phyloP scores from a whole-genome alignment of 1,139 yeast genomes.

The Saccharomyces hybrid region DNA sequence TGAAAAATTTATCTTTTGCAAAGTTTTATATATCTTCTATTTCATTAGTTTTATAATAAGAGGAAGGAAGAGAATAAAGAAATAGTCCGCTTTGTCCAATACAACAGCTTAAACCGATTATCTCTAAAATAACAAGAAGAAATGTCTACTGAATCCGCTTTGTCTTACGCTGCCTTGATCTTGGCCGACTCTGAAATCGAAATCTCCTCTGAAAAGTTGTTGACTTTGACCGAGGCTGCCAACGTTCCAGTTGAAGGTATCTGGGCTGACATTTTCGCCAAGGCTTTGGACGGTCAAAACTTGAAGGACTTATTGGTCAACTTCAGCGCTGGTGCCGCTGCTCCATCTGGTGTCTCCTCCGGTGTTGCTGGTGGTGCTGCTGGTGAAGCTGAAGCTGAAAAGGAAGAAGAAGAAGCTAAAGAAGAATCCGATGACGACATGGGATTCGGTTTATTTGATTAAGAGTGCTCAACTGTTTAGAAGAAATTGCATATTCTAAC shows the following conservation, averaged over 20 bases:
- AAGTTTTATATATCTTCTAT: background rate
- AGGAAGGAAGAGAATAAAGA: slow-evolving; percentile 31
- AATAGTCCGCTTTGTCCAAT: slow-evolving; percentile 53
- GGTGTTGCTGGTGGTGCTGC: slow-evolving; percentile 51
- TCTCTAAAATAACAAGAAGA: slow-evolving; percentile 36
- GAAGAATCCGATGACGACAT: slow-evolving; percentile 64
- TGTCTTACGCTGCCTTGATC: slow-evolving; percentile 83
- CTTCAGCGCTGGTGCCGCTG: slow-evolving; percentile 68
- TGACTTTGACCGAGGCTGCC: slow-evolving; percentile 62
- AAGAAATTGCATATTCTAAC: slow-evolving; percentile 2
- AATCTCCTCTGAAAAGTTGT: slow-evolving; percentile 68
- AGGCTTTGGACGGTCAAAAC: slow-evolving; percentile 74
- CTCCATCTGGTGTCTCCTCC: slow-evolving; percentile 52
- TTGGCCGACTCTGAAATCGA: slow-evolving; percentile 79
- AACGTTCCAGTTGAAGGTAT: slow-evolving; percentile 59
- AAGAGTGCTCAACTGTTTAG: slow-evolving; percentile 25
- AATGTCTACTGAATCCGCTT: slow-evolving; percentile 78
- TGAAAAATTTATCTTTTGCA: background rate
- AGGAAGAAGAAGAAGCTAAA: slow-evolving; percentile 47
- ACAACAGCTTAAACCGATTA: slow-evolving; percentile 46
- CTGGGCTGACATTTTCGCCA: slow-evolving; percentile 79
- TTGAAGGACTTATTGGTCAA: slow-evolving; percentile 68
- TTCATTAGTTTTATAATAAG: background rate
- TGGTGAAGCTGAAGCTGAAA: slow-evolving; percentile 50
- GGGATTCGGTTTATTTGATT: slow-evolving; percentile 85